Percentiles rank a stretch among this genome's conserved stretches.
Evolutionary conservation across 2,329 filamentous ascomycete genomes (phyloP).

Genomic region (Pseudogymnoascus sp.): DNA sequence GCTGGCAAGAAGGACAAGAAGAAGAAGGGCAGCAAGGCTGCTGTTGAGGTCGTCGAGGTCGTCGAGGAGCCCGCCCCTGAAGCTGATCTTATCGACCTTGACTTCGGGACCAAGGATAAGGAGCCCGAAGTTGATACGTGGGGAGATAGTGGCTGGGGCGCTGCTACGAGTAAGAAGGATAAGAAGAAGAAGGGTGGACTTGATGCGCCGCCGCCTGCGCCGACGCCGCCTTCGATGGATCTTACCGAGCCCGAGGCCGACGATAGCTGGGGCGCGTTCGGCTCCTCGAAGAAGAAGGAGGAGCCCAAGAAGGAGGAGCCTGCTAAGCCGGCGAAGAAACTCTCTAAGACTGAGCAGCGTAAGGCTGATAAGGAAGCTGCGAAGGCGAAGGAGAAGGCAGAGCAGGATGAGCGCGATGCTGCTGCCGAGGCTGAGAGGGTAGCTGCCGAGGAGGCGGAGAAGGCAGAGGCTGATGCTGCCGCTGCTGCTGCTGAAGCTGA

Average conservation of each 20-base stretch:
- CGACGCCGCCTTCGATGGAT: constrained; percentile 40
- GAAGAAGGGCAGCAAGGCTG: constrained; percentile 40
- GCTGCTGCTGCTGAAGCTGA: constrained; percentile 27
- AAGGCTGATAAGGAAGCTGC: constrained; percentile 43
- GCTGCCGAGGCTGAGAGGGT: constrained; percentile 9
- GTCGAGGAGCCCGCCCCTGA: constrained; percentile 38
- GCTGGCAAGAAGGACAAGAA: constrained; percentile 35
- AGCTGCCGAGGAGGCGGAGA: constrained; percentile 10
- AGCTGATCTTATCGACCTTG: constrained; percentile 34
- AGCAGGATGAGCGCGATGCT: constrained; percentile 27
- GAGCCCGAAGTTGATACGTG: constrained; percentile 38
- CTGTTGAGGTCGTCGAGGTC: constrained; percentile 40
- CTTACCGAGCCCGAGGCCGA: constrained; percentile 36
- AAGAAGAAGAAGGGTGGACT: constrained; percentile 37
- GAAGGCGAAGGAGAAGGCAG: constrained; percentile 26
- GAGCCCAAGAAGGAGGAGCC: constrained; percentile 36
- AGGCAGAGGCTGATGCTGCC: constrained; percentile 24
- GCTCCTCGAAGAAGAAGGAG: constrained; percentile 33
- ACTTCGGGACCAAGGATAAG: constrained; percentile 37
- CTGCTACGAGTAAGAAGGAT: constrained; percentile 31
- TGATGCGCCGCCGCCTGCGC: constrained; percentile 38
- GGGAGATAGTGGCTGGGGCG: constrained; percentile 30
- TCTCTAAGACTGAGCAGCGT: constrained; percentile 42
- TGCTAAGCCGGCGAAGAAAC: constrained; percentile 27
- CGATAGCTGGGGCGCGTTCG: constrained; percentile 30